These are phyloP conservation scores for Endothia cerciana DNA, from an alignment of 2,329 filamentous ascomycete genomes.

Conservation along the genomic window DNA sequence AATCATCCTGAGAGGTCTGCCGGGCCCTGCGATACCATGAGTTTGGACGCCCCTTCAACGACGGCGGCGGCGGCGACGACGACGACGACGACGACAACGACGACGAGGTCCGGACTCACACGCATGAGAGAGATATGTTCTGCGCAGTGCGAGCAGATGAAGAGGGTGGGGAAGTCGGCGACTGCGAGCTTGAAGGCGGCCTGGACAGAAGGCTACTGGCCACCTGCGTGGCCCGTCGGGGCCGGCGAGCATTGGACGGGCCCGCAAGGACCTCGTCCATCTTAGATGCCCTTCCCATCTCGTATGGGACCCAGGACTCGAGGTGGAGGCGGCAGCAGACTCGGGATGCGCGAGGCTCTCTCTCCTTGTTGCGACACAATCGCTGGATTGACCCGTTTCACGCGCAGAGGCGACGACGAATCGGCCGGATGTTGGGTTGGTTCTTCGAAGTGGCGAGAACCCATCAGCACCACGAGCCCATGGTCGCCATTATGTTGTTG, in stretches of 20 bases:
- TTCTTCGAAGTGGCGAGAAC: conserved; percentile 9
- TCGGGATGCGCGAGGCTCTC: conserved; percentile 2
- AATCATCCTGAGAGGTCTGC: conserved; percentile 51
- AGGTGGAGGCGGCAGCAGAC: background rate
- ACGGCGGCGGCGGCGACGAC: background rate
- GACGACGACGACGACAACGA: too few species aligned
- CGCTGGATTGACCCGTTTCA: background rate
- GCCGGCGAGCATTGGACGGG: conserved; percentile 19
- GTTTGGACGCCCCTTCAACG: background rate
- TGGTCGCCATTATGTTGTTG: background rate
- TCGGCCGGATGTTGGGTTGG: conserved; percentile 5
- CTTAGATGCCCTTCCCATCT: conserved; percentile 24
- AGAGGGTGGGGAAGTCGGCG: conserved; percentile 12
- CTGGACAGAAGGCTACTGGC: background rate
- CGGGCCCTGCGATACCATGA: conserved; percentile 42
- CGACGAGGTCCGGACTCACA: conserved; percentile 12
- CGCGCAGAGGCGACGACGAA: background rate
- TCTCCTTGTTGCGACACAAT: conserved; percentile 5
- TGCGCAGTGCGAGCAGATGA: conserved; percentile 14
- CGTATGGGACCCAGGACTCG: background rate
- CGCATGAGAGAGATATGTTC: conserved; percentile 25
- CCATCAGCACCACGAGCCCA: conserved; percentile 6
- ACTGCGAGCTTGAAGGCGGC: conserved; percentile 10
- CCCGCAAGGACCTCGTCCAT: conserved; percentile 24
- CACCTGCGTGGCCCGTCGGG: conserved; percentile 8